phyloP scores from a whole-genome alignment of 768 basidiomycete species.

The Phanerochaete carnosa region DNA sequence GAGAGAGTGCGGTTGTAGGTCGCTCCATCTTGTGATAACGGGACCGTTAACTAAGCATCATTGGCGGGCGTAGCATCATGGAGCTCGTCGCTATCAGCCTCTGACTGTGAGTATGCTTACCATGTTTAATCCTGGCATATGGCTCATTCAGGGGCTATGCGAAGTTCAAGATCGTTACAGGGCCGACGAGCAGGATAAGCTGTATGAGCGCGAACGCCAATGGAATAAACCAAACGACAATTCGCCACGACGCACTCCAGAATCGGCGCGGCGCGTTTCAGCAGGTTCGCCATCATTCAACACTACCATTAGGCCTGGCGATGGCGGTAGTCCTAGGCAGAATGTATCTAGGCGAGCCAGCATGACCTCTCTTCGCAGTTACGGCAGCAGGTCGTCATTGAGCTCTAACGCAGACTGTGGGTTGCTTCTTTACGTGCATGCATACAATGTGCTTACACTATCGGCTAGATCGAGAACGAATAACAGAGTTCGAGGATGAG shows the following conservation, averaged over 20 bases:
- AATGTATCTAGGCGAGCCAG: slow-evolving; percentile 30
- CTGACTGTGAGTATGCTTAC: slow-evolving; percentile 21
- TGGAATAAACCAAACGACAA: slow-evolving; percentile 35
- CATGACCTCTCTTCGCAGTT: slow-evolving; percentile 37
- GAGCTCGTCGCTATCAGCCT: slow-evolving; percentile 24
- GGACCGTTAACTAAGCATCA: neutral
- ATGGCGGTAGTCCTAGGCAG: slow-evolving; percentile 15
- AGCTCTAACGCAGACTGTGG: slow-evolving; percentile 53
- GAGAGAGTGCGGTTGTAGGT: slow-evolving; percentile 18
- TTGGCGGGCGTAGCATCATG: slow-evolving; percentile 24
- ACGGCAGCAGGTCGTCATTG: slow-evolving; percentile 38
- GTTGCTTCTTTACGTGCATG: slow-evolving; percentile 19
- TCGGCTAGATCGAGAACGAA: slow-evolving; percentile 43
- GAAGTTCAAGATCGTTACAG: slow-evolving; percentile 27
- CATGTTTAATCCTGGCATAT: neutral
- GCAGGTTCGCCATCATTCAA: slow-evolving; percentile 13
- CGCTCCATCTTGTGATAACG: neutral
- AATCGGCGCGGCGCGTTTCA: slow-evolving; percentile 15
- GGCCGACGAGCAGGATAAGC: slow-evolving; percentile 27
- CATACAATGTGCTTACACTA: slow-evolving; percentile 1
- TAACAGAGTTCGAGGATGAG: slow-evolving; percentile 42
- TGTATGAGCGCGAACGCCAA: slow-evolving; percentile 43
- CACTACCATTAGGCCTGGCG: neutral
- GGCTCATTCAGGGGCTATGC: slow-evolving; percentile 1
- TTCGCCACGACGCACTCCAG: slow-evolving; percentile 8